Evolutionary conservation across 306 rosid species (phyloP), one percentile per base, ranked within the genome.

Genomic region (Delonix regia): DNA sequence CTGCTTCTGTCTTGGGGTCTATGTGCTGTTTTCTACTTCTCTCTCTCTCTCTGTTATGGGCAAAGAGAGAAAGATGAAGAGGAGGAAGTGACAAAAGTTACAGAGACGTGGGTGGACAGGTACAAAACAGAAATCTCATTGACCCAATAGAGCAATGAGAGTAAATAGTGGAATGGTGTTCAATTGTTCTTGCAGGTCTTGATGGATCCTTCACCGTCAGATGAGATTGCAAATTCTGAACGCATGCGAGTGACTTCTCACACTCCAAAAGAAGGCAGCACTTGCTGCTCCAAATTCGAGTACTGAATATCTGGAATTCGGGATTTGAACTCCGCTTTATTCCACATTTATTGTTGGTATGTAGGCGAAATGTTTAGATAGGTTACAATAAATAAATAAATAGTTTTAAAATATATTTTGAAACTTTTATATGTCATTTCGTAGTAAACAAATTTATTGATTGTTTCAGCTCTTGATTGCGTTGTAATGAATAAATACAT

Each of bases 191-290:
- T 36, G 84, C 34, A 45, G 61, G 7, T 74, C 44, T 18, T 65
- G 30, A 56, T 66, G 77, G 41, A 67, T 53, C 45, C 6, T 55
- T 60, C 57, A 66, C 85, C 88, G 81, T 85, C 53, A 44, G 85
- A 81, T 81, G 69, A 3, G 5, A 0, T 51, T 66, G 59, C 22
- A 0, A 18, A 9, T 41, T 24, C 16, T 56, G 25, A 59, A 57
- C 13, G 10, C 49, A 36, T 45, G 53, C 38, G 7, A 68, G 71
- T 0, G 19, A 25, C 36, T 25, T 57, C 33, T 30, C 33, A 30
- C 33, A 4, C 33, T 30, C 33, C 27, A n/a, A n/a, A n/a, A n/a
- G n/a, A n/a, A n/a, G n/a, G n/a, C n/a, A 25, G 36, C 11, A 57
- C 38, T 45, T 74, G 44, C 57, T 24, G 36, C 56, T 44, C 38